Percentiles rank a stretch among this genome's conserved stretches.
Evolutionary conservation across 805 yeast genomes (phyloP).

Genomic region (Dipodascus geniculatus): DNA sequence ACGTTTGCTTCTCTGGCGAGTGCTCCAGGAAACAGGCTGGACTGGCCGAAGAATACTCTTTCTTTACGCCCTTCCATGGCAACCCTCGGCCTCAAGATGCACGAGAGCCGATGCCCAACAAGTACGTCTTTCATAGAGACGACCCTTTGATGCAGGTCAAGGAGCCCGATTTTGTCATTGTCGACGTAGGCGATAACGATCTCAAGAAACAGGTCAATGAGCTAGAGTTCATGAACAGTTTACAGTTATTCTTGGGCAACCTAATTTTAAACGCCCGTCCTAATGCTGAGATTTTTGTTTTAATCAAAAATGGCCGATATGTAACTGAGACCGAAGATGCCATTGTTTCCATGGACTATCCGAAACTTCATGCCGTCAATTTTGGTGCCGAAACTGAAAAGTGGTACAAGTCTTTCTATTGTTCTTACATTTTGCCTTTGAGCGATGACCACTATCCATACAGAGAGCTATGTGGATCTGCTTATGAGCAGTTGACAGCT

Average conservation of each 20-base stretch:
- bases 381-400: neutral
- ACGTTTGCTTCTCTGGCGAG: constrained; percentile 7
- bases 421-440: constrained; percentile 1
- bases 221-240: constrained; percentile 1
- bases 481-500: neutral
- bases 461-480: constrained; percentile 1
- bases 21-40: constrained; percentile 5
- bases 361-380: constrained; percentile 2
- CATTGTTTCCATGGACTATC: neutral
- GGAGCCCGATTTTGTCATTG: constrained; percentile 7
- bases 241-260: constrained; percentile 6
- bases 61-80: constrained; percentile 7
- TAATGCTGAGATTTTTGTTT: constrained; percentile 1
- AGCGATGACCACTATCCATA: neutral
- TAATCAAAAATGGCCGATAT: neutral
- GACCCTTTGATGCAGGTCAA: constrained; percentile 5
- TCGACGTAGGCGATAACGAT: constrained; percentile 7
- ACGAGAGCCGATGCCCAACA: constrained; percentile 6
- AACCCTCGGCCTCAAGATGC: constrained; percentile 6
- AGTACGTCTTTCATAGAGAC: constrained; percentile 4
- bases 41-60: constrained; percentile 7
- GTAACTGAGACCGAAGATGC: constrained; percentile 3
- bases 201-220: constrained; percentile 5
- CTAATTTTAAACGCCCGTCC: constrained; percentile 3
- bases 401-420: constrained; percentile 2